Percentiles rank a stretch among this genome's conserved stretches.
phyloP scores from a whole-genome alignment of 1,284 basidiomycete genomes.

The Singerocomus inundabilis region DNA sequence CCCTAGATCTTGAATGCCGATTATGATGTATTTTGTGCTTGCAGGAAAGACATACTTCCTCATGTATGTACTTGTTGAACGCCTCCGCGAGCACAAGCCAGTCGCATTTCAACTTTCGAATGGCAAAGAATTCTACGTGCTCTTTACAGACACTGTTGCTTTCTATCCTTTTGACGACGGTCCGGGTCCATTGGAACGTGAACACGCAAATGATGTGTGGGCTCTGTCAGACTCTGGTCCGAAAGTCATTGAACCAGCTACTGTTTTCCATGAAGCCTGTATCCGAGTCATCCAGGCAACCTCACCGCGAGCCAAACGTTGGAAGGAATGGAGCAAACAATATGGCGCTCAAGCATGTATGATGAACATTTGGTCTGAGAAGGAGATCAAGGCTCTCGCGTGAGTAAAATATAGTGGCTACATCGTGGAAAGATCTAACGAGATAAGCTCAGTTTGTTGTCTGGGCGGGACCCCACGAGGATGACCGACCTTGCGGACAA shows the following conservation, averaged over 20 bases:
- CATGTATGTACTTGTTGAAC: too few relatives aligned
- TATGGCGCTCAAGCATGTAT: neutral
- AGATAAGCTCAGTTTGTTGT: neutral
- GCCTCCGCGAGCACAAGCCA: too few relatives aligned
- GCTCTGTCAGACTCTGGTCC: neutral
- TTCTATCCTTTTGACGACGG: fast-evolving
- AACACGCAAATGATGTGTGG: neutral
- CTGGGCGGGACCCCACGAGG: neutral
- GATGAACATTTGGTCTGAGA: conserved; percentile 3
- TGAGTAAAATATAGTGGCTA: neutral
- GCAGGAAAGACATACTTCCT: too few relatives aligned
- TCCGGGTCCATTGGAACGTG: fast-evolving
- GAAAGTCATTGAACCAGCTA: fast-evolving
- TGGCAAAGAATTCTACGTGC: too few relatives aligned
- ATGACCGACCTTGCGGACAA: neutral
- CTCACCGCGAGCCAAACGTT: neutral
- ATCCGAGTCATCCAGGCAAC: neutral
- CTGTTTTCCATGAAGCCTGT: fast-evolving
- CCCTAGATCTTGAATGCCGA: too few relatives aligned
- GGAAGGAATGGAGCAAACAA: conserved; percentile 1
- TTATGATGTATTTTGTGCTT: too few relatives aligned
- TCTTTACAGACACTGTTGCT: too few relatives aligned
- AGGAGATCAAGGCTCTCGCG: neutral
- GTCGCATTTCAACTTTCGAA: too few relatives aligned
- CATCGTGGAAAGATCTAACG: neutral